Base-by-base conservation (phyloP, 2,329 filamentous ascomycete genomes). In the Amauroascus verrucosus region DNA sequence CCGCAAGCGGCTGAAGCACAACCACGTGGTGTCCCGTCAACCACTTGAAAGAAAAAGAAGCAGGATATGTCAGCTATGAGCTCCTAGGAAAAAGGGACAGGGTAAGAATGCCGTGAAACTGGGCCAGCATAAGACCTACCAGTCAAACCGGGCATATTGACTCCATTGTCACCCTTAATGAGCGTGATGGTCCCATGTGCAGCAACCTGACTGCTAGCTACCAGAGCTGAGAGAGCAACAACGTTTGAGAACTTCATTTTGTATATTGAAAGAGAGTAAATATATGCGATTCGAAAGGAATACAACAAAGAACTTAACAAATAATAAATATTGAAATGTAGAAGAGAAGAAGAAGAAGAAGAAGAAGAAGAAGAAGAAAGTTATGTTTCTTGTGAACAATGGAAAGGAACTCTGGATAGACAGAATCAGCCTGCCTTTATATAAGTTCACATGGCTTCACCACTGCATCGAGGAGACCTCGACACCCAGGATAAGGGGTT, bases 121-220 rank as follows among this genome's bases (percentile, higher is more conserved):
- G 20, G 14, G 35, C 14, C 6, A 11, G 16, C 6, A 8, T 7
- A 7, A 9, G 7, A 11, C 49, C 16, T 45, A 51, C 49, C 49
- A 26, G 38, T 44, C 26, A 51, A 18, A 24, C 49, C 49, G n/a
- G 49, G 49, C 49, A 51, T 51, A 40, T 51, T 51, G 32, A 51
- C 49, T 6, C 49, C 49, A 28, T 51, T 51, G 40, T 38, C 49
- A 6, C 49, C 49, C 20, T 51, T 51, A 22, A 51, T 37, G 38
- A 51, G 49, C 6, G 49, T 51, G 16, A 51, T 51, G 20, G 40
- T 44, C 22, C 38, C 38, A 35, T 51, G 49, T 26, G 38, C 49
- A 51, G 49, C 49, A 51, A 51, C 49, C 40, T 51, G 40, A 40
- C 40, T 51, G 49, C 49, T 24, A 20, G 49, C 38, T 44, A 45